Base-by-base conservation (phyloP, 2,329 filamentous ascomycete species). In the Cladorrhinum sp. region DNA sequence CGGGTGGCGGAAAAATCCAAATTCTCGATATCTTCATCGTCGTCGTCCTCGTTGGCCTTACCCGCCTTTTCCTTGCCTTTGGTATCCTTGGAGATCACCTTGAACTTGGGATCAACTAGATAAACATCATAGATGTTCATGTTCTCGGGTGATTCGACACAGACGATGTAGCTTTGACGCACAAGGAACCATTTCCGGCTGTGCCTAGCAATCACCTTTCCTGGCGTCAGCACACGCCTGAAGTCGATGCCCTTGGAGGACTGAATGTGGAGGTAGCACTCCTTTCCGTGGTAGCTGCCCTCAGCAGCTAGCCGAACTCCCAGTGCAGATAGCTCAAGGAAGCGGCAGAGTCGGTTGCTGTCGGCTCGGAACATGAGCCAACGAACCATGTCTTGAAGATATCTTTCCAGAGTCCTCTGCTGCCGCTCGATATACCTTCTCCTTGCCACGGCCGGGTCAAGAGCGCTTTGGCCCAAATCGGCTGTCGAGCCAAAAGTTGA, bases 121-220 rank as follows among this genome's bases (percentile, higher is more conserved):
- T 97, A 98, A 22, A 99, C 95, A 75, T 99, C 96, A 73, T 96
- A 97, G 32, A 98, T 96, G 70, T 96, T 93, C 90, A 98, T 96
- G 68, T 96, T 96, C 73, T 98, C 93, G 0, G 95, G 95, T 0
- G 95, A 97, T 72, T 98, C 93, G n/a, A 98, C 93, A 67, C 93
- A 97, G 50, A 96, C 93, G 62, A 99, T 88, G 71, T 99, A 99
- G 77, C 92, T 98, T 75, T 98, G 93, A 55, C 95, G 84, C n/a
- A 99, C 92, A 20, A 98, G 80, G 72, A 99, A 99, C 95, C 95
- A 99, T 74, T 97, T 97, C 18, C 92, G 91, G 62, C 86, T 89
- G 75, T 97, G 93, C 12, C 92, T 85, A 56, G 87, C 86, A 70
- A 92, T 90, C 64, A 96, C 83, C 68, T 92, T 87, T 55, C 85